A percentile compares a stretch with the other conserved stretches of the same genome.
These are phyloP conservation scores for Microdochium nivale DNA, from an alignment of 2,329 filamentous ascomycete species.

Conservation along the genomic window DNA sequence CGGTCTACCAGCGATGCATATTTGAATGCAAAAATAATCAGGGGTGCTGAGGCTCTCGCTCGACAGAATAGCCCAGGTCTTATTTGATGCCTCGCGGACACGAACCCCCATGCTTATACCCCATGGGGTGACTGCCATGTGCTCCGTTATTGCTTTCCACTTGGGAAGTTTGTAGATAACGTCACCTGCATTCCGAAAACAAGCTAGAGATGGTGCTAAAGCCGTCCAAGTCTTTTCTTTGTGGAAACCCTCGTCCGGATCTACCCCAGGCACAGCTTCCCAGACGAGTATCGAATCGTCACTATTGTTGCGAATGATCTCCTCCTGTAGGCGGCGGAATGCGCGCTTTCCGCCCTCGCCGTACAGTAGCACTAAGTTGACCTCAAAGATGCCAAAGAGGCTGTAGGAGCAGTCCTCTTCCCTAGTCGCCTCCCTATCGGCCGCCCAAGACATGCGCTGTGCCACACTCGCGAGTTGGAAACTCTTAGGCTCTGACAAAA, in stretches of 20 bases:
- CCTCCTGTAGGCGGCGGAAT: background rate
- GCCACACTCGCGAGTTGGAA: background rate
- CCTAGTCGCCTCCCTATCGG: background rate
- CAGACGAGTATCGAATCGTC: background rate
- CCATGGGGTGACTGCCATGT: background rate
- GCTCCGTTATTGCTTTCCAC: background rate
- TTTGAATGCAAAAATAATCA: no score
- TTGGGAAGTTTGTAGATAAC: background rate
- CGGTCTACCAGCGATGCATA: no score
- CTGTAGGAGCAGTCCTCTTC: background rate
- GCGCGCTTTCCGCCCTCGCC: background rate
- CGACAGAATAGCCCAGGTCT: background rate
- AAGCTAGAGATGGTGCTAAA: background rate
- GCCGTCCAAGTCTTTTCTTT: no score
- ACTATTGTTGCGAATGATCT: background rate
- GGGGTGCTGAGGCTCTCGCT: background rate
- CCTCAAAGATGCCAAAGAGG: background rate
- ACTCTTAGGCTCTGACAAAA: no score
- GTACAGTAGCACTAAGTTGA: background rate
- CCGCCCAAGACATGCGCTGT: background rate
- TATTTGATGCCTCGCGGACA: background rate
- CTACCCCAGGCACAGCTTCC: background rate
- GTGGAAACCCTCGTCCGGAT: no score
- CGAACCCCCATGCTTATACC: background rate
- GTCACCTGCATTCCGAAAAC: background rate